Conservation (phyloP, 225 moss, liverwort and hornwort genomes). For the Physcomitrellopsis africana region DNA sequence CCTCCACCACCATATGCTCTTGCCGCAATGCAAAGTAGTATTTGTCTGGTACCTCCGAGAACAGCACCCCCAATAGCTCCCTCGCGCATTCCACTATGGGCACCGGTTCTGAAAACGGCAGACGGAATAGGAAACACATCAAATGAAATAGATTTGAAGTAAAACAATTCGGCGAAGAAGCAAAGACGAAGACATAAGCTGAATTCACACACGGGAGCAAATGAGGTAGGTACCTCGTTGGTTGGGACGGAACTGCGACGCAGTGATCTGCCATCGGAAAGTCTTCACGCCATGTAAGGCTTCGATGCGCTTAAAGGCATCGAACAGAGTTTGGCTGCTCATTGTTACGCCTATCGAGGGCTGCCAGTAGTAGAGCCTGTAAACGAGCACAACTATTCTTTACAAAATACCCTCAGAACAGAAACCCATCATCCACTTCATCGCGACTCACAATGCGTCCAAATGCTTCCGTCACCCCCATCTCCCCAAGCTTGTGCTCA, state of each 20-base stretch:
- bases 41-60: constrained; percentile 76
- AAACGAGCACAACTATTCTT: not conserved
- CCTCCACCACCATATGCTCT: constrained; percentile 97
- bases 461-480: not conserved
- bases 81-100: constrained; percentile 72
- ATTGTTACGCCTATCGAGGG: constrained; percentile 69
- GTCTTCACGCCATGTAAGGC: constrained; percentile 73
- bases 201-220: no score
- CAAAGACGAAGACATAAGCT: no score
- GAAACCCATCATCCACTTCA: no score
- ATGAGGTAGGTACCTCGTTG: constrained; percentile 56
- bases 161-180: no score
- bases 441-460: not conserved
- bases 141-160: no score
- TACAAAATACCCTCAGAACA: no score
- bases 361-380: constrained; percentile 96
- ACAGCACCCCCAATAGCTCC: constrained; percentile 81
- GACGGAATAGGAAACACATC: not conserved
- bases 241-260: constrained; percentile 89
- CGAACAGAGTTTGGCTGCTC: constrained; percentile 86
- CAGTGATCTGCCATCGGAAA: constrained; percentile 78
- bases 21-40: constrained; percentile 77
- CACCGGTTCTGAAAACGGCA: constrained; percentile 45
- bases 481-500: not conserved
- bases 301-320: constrained; percentile 86